These are phyloP conservation scores for Tuber umbilicatum DNA, from an alignment of 495 filamentous ascomycete genomes.

Conservation along the genomic window DNA sequence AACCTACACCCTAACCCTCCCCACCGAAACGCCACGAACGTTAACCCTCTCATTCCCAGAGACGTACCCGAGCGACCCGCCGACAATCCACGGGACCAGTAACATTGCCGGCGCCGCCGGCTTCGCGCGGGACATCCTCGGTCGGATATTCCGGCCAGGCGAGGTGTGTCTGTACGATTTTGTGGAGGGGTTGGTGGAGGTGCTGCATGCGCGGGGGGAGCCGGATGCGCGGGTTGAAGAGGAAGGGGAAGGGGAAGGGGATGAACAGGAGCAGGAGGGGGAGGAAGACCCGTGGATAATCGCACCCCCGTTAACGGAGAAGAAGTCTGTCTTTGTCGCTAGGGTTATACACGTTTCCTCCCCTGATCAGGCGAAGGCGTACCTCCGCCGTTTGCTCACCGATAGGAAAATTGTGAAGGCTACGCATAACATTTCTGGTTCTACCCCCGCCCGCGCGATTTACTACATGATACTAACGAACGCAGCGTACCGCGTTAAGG, in stretches of 20 bases:
- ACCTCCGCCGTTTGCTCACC: slow-evolving; percentile 64
- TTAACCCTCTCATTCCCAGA: slow-evolving; percentile 62
- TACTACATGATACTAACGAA: background rate
- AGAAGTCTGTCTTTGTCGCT: slow-evolving; percentile 83
- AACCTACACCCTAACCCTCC: slow-evolving; percentile 48
- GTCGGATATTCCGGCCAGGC: slow-evolving; percentile 60
- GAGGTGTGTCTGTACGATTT: slow-evolving; percentile 83
- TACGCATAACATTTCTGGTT: slow-evolving; percentile 79
- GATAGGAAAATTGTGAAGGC: slow-evolving; percentile 78
- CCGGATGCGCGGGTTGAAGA: background rate
- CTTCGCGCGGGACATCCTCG: slow-evolving; percentile 59
- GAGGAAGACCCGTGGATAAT: slow-evolving; percentile 54
- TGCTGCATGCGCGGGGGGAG: slow-evolving; percentile 21
- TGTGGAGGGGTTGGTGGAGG: slow-evolving; percentile 55
- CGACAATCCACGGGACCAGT: slow-evolving; percentile 52
- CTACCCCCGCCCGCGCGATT: background rate
- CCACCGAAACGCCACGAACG: slow-evolving; percentile 47
- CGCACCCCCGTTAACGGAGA: slow-evolving; percentile 65
- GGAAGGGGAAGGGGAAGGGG: slow-evolving; percentile 24
- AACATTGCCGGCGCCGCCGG: slow-evolving; percentile 51
- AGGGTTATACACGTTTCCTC: slow-evolving; percentile 62
- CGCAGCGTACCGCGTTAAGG: slow-evolving; percentile 52
- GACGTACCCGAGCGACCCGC: slow-evolving; percentile 66
- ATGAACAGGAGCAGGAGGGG: slow-evolving; percentile 25
- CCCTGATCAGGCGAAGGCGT: slow-evolving; percentile 60